Conservation (phyloP, 768 basidiomycete genomes). For the Macrocybe gigantea region DNA sequence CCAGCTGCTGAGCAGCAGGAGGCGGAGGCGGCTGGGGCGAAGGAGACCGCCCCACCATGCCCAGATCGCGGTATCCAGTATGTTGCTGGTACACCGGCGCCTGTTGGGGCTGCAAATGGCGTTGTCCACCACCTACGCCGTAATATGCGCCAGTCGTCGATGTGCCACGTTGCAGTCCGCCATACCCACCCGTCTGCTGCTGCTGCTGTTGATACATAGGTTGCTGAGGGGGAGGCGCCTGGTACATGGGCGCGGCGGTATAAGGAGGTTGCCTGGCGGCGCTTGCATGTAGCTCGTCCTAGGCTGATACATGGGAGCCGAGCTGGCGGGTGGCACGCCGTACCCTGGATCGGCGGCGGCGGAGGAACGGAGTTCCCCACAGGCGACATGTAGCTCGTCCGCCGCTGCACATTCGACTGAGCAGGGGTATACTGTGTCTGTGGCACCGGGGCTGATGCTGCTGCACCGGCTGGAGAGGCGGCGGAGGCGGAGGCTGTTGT, state of each 20-base stretch:
- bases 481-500: constrained; percentile 17
- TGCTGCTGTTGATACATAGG: constrained; percentile 6
- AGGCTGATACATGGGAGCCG: constrained; percentile 33
- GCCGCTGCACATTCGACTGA: constrained; percentile 19
- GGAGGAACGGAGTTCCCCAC: constrained; percentile 18
- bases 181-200: constrained; percentile 6
- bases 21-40: constrained; percentile 37
- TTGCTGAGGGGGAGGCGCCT: constrained; percentile 7
- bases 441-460: constrained; percentile 22
- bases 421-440: constrained; percentile 14
- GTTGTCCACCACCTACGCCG: constrained; percentile 19
- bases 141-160: constrained; percentile 7
- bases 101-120: constrained; percentile 25
- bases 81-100: constrained; percentile 25
- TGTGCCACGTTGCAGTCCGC: constrained; percentile 1
- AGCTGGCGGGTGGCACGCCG: constrained; percentile 27
- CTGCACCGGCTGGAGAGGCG: constrained; percentile 14
- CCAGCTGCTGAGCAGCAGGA: constrained; percentile 17
- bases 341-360: constrained; percentile 30
- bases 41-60: constrained; percentile 43
- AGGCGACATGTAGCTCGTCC: constrained; percentile 28
- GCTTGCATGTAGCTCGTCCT: constrained; percentile 28
- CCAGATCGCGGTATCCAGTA: constrained; percentile 34
- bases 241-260: constrained; percentile 6
- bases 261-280: constrained; percentile 23